Conservation (phyloP, 2,329 filamentous ascomycete species). For the Apiospora phragmitis region DNA sequence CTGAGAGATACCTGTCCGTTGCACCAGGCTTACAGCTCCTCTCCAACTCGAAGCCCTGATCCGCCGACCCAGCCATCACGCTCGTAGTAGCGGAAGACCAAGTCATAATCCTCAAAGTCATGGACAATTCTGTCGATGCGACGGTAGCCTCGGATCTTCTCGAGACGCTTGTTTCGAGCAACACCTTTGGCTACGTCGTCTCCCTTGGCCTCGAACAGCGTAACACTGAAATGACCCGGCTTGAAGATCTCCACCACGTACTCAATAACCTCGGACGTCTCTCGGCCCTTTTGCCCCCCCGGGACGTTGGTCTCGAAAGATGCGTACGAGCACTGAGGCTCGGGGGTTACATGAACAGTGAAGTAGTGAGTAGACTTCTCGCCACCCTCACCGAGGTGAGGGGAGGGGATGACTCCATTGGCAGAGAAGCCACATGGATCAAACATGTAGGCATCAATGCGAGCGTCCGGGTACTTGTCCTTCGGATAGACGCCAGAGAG, state of each 20-base stretch:
- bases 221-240: constrained; percentile 96
- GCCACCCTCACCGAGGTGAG: constrained; percentile 48
- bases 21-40: constrained; percentile 37
- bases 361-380: constrained; percentile 79
- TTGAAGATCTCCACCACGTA: constrained; percentile 96
- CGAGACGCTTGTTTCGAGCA: constrained; percentile 57
- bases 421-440: constrained; percentile 96
- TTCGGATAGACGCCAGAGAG: constrained; percentile 86
- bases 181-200: constrained; percentile 33
- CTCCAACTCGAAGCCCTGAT: constrained; percentile 54
- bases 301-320: constrained; percentile 99
- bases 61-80: constrained; percentile 72
- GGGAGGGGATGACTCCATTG: constrained; percentile 89
- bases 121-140: constrained; percentile 94
- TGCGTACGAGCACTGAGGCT: constrained; percentile 95
- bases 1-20: neutral
- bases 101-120: constrained; percentile 94
- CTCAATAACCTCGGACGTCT: constrained; percentile 87
- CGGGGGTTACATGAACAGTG: constrained; percentile 96
- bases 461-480: constrained; percentile 84
- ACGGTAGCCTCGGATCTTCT: constrained; percentile 81
- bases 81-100: constrained; percentile 97
- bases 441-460: constrained; percentile 95
- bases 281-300: constrained; percentile 80
- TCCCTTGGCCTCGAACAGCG: constrained; percentile 87